A percentile compares a stretch with the other conserved stretches of the same genome.
phyloP scores from a whole-genome alignment of 2,329 filamentous ascomycete species.

The Fusarium papillatum region DNA sequence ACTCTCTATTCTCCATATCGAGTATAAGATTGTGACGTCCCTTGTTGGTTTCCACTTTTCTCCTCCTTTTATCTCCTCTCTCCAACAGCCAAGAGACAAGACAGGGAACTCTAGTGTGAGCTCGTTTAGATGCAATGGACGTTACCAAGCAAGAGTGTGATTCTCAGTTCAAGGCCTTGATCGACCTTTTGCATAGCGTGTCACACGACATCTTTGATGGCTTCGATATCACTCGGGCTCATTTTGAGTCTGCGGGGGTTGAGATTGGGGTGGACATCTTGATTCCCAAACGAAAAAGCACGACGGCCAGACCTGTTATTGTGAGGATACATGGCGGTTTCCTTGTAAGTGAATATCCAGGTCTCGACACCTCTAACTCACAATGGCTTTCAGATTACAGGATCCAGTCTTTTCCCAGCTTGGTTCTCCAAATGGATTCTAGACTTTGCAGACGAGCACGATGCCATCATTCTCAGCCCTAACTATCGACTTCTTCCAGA shows the following conservation, averaged over 20 bases:
- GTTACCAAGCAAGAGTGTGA: neutral
- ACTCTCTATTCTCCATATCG: neutral
- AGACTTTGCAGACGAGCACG: neutral
- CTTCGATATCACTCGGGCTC: neutral
- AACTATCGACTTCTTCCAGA: slow-evolving; percentile 23
- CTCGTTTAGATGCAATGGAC: neutral
- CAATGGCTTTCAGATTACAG: neutral
- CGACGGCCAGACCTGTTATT: neutral
- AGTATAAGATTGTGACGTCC: neutral
- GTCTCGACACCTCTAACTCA: neutral
- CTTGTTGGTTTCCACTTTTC: neutral
- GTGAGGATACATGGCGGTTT: neutral
- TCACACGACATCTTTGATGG: neutral
- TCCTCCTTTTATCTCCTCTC: slow-evolving; percentile 2
- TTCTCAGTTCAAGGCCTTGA: neutral
- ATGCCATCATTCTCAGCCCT: neutral
- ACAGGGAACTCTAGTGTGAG: neutral
- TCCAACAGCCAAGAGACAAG: neutral
- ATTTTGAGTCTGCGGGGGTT: neutral
- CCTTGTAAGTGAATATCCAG: neutral
- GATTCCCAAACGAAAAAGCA: neutral
- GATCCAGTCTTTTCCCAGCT: neutral
- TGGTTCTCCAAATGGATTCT: slow-evolving; percentile 8
- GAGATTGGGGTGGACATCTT: neutral
- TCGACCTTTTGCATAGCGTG: neutral